These are phyloP conservation scores for Vigna mungo DNA, from an alignment of 306 rosid genomes.

Conservation along the genomic window DNA sequence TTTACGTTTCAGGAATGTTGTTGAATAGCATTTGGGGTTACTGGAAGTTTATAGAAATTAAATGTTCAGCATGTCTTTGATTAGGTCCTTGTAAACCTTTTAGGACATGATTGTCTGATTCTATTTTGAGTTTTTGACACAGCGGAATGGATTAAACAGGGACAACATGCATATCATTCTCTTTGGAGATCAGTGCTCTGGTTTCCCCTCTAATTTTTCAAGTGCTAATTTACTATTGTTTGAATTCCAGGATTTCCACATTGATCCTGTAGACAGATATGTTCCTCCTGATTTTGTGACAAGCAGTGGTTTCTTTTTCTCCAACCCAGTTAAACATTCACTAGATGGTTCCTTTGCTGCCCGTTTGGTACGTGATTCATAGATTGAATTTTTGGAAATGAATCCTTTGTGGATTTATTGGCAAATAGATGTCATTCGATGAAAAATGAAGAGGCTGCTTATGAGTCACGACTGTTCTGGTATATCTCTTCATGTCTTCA, in stretches of 20 bases:
- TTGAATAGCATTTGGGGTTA: slow-evolving; percentile 14
- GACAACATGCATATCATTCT: slow-evolving; percentile 1
- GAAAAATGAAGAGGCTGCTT: slow-evolving; percentile 19
- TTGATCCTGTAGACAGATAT: slow-evolving; percentile 65
- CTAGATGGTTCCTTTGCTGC: slow-evolving; percentile 88
- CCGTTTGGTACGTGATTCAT: slow-evolving; percentile 60
- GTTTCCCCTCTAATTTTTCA: slow-evolving; percentile 31
- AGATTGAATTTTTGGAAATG: slow-evolving; percentile 35
- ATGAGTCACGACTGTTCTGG: background rate
- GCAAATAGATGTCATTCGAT: slow-evolving; percentile 4
- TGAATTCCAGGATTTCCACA: slow-evolving; percentile 67
- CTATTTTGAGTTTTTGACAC: slow-evolving; percentile 5
- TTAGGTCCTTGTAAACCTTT: slow-evolving; percentile 18
- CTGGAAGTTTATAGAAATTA: slow-evolving; percentile 19
- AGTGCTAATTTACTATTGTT: slow-evolving; percentile 41
- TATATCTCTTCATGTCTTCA: slow-evolving; percentile 10
- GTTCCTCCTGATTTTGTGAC: slow-evolving; percentile 73
- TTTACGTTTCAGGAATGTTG: background rate
- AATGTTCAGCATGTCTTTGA: background rate
- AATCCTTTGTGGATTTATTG: slow-evolving; percentile 23
- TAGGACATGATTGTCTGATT: slow-evolving; percentile 14
- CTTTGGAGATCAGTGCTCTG: slow-evolving; percentile 2
- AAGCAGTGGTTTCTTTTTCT: slow-evolving; percentile 69
- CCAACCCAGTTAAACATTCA: slow-evolving; percentile 76
- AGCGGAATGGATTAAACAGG: background rate